A percentile compares a stretch with the other conserved stretches of the same genome.
phyloP scores from a whole-genome alignment of 768 basidiomycete species.

The Termitomyces heimii region DNA sequence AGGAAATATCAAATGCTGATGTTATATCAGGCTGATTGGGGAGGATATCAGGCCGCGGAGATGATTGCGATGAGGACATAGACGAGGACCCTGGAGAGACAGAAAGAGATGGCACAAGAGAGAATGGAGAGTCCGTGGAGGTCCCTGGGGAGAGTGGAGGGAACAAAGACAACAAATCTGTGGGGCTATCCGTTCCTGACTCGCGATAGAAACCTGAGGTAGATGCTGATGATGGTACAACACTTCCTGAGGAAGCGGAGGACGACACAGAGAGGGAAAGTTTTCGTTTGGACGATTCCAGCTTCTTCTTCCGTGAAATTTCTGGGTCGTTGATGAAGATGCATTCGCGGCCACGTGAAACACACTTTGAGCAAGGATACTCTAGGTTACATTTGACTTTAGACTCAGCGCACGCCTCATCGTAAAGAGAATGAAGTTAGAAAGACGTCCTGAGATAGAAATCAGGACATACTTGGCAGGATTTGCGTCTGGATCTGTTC shows the following conservation, averaged over 20 bases:
- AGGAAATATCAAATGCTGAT: constrained; percentile 24
- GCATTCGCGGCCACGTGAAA: constrained; percentile 56
- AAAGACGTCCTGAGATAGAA: too few species aligned
- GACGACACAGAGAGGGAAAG: constrained; percentile 18
- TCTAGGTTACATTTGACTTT: constrained; percentile 71
- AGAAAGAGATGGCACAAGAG: constrained; percentile 8
- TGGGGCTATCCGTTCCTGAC: constrained; percentile 8
- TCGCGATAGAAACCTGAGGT: constrained; percentile 8
- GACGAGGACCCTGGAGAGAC: constrained; percentile 29
- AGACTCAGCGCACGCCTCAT: constrained; percentile 71
- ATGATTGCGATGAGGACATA: constrained; percentile 29
- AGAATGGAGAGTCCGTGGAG: constrained; percentile 11
- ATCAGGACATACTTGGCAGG: too few species aligned
- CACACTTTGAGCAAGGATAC: constrained; percentile 64
- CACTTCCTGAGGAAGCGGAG: constrained; percentile 25
- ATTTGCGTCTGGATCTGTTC: too few species aligned
- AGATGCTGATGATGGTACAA: background rate
- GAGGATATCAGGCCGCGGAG: constrained; percentile 33
- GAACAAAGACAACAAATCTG: constrained; percentile 7
- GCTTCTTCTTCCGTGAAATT: too few species aligned
- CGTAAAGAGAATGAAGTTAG: too few species aligned
- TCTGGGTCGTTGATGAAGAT: constrained; percentile 51
- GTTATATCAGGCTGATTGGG: constrained; percentile 23
- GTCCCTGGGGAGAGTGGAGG: constrained; percentile 4
- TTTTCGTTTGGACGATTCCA: constrained; percentile 24